A percentile compares a stretch with the other conserved stretches of the same genome.
Conservation (phyloP, 352 stramenopile species). For the Phytopythium cucurbitacearum region DNA sequence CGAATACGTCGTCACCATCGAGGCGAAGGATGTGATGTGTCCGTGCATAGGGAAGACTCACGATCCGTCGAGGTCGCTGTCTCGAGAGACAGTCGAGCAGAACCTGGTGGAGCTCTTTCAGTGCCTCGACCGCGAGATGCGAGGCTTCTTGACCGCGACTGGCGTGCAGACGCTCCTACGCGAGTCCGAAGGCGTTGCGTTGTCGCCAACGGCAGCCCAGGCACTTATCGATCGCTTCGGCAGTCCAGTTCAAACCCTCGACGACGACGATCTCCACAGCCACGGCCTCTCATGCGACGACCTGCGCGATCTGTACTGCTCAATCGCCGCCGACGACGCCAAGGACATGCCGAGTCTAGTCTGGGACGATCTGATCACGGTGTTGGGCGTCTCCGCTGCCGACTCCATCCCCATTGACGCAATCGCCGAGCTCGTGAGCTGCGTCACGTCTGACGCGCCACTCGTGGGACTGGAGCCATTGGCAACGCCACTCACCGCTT, state of each 20-base stretch:
- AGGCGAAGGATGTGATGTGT: slow-evolving; percentile 7
- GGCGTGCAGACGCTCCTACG: slow-evolving; percentile 26
- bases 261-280: not conserved
- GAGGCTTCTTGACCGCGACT: not conserved
- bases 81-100: slow-evolving; percentile 8
- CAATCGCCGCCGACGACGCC: not conserved
- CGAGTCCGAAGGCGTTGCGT: not conserved
- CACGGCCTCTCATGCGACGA: slow-evolving; percentile 26
- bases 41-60: not conserved
- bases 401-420: not conserved
- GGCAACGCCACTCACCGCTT: slow-evolving; percentile 1
- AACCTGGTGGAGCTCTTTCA: slow-evolving; percentile 43
- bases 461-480: slow-evolving; percentile 9
- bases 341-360: slow-evolving; percentile 4
- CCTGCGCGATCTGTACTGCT: slow-evolving; percentile 31
- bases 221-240: slow-evolving; percentile 2
- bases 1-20: slow-evolving; percentile 36
- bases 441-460: slow-evolving; percentile 25
- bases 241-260: not conserved
- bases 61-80: slow-evolving; percentile 3
- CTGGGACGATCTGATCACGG: slow-evolving; percentile 1
- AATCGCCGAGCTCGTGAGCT: slow-evolving; percentile 23
- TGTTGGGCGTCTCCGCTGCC: slow-evolving; percentile 1
- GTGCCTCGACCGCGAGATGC: slow-evolving; percentile 39
- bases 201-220: not conserved